Conservation (phyloP, 2,329 filamentous ascomycete genomes). For the Truncatella angustata region DNA sequence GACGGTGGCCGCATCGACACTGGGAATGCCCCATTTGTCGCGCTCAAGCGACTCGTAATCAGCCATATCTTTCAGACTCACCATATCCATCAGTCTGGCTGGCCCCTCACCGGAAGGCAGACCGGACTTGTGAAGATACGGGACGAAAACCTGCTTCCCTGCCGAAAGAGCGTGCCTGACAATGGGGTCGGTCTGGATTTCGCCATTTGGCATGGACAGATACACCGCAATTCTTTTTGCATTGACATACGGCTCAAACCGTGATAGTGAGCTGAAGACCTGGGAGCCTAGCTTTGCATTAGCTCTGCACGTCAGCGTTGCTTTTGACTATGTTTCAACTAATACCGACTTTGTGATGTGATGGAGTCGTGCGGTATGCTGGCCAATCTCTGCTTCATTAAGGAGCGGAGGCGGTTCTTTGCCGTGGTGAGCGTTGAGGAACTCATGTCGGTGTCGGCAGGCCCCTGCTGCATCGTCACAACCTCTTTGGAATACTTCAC, state of each 20-base stretch:
- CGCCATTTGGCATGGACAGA: constrained; percentile 85
- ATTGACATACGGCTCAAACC: constrained; percentile 70
- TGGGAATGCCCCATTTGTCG: constrained; percentile 96
- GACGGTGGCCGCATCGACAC: constrained; percentile 66
- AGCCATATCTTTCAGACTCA: constrained; percentile 67
- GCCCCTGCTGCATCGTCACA: constrained; percentile 3
- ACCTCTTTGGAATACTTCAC: neutral
- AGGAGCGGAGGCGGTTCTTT: constrained; percentile 72
- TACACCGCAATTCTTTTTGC: constrained; percentile 81
- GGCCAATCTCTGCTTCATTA: constrained; percentile 67
- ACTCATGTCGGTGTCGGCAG: constrained; percentile 23
- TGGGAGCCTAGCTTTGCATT: constrained; percentile 50
- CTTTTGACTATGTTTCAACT: neutral
- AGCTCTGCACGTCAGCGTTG: constrained; percentile 4
- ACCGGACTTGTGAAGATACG: constrained; percentile 72
- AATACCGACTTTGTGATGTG: constrained; percentile 64
- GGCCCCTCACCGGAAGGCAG: constrained; percentile 52
- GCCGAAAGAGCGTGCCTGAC: constrained; percentile 74
- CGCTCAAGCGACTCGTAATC: constrained; percentile 76
- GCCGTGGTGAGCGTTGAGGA: constrained; percentile 53
- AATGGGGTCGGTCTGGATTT: constrained; percentile 80
- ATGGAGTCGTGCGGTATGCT: constrained; percentile 61
- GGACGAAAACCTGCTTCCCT: constrained; percentile 88
- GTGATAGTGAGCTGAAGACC: constrained; percentile 63
- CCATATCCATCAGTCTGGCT: constrained; percentile 85